Conservation (phyloP, 345 rosid species). For the Bretschneidera sinensis region DNA sequence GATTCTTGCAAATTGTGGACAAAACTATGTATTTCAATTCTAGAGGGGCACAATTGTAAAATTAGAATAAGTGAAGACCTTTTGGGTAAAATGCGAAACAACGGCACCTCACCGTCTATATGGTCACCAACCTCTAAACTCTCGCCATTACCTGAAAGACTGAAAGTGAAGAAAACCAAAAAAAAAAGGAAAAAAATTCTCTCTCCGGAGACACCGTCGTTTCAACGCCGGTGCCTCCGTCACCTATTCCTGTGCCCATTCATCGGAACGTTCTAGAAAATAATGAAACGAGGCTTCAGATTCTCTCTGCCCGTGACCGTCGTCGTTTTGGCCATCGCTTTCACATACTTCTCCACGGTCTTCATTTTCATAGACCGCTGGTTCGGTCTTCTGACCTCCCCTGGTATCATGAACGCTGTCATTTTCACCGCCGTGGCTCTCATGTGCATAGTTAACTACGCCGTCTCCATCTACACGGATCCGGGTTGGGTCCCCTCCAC, state of each 20-base stretch:
- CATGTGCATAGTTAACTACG: constrained; percentile 58
- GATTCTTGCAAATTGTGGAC: too few species aligned
- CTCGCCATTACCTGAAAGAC: neutral
- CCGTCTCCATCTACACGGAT: constrained; percentile 58
- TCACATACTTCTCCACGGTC: constrained; percentile 63
- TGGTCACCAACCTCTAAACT: constrained; percentile 13
- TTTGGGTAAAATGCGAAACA: constrained; percentile 6
- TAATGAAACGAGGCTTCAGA: constrained; percentile 52
- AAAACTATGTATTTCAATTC: too few species aligned
- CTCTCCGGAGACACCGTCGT: constrained; percentile 63
- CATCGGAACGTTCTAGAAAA: neutral
- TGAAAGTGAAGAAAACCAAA: neutral
- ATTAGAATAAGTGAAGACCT: too few species aligned
- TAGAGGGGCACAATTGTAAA: too few species aligned
- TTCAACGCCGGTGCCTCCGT: constrained; percentile 63
- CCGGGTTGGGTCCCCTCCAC: constrained; percentile 77
- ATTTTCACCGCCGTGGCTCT: constrained; percentile 65
- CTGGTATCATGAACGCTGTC: constrained; percentile 69
- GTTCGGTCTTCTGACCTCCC: constrained; percentile 80
- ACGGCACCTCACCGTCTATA: constrained; percentile 14
- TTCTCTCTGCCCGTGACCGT: constrained; percentile 67
- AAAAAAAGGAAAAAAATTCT: constrained; percentile 2
- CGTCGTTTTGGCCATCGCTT: constrained; percentile 59
- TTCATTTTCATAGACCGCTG: constrained; percentile 81
- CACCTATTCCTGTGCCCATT: constrained; percentile 1